A percentile compares a stretch with the other conserved stretches of the same genome.
phyloP scores from a whole-genome alignment of 176 grass and related monocot genomes.

The Oryza meridionalis region DNA sequence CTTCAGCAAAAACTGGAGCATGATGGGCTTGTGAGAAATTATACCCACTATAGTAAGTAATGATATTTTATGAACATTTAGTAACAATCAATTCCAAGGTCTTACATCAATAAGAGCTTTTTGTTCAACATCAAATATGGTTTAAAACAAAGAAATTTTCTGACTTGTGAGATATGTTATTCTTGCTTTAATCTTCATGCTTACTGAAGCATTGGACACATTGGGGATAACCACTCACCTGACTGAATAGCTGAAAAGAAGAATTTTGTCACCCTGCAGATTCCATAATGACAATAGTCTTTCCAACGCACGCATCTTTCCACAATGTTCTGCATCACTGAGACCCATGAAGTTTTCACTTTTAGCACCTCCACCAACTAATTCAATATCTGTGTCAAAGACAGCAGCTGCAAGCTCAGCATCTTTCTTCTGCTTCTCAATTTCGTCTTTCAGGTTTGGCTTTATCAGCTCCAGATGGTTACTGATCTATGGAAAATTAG shows the following conservation, averaged over 20 bases:
- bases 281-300: conserved; percentile 77
- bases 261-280: conserved; percentile 83
- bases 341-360: conserved; percentile 94
- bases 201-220: conserved; percentile 6
- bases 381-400: conserved; percentile 75
- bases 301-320: conserved; percentile 90
- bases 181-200: conserved; percentile 1
- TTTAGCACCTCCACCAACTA: conserved; percentile 76
- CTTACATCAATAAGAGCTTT: conserved; percentile 10
- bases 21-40: conserved; percentile 11
- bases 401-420: conserved; percentile 87
- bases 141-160: conserved; percentile 11
- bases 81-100: background rate
- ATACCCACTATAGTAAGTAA: conserved; percentile 13
- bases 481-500: conserved; percentile 65
- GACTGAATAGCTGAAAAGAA: conserved; percentile 98
- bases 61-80: conserved; percentile 2
- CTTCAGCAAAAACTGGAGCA: background rate
- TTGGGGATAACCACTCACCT: conserved; percentile 48
- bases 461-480: conserved; percentile 99
- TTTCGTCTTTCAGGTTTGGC: conserved; percentile 85
- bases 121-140: conserved; percentile 19
- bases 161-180: conserved; percentile 19
- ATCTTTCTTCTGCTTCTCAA: conserved; percentile 97
- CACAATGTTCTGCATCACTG: conserved; percentile 91